phyloP scores from a whole-genome alignment of 1,284 basidiomycete species.

The Boletus chippewaensis region DNA sequence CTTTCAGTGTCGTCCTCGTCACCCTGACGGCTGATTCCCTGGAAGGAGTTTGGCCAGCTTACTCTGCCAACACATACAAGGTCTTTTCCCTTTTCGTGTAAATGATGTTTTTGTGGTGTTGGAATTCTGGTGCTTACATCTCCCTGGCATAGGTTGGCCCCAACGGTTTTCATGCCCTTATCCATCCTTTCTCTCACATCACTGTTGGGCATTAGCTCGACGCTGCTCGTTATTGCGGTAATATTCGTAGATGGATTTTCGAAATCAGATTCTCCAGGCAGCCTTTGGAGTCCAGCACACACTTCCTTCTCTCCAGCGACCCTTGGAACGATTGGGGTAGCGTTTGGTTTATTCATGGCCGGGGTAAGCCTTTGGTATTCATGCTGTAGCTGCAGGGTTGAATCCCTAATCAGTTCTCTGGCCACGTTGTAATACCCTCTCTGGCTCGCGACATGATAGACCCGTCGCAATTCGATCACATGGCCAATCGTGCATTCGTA shows the following conservation, averaged over 20 bases:
- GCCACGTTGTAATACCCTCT: slow-evolving; percentile 90
- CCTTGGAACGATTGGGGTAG: slow-evolving; percentile 59
- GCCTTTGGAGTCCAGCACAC: slow-evolving; percentile 66
- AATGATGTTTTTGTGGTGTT: slow-evolving; percentile 21
- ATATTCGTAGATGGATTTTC: slow-evolving; percentile 81
- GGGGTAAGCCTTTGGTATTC: slow-evolving; percentile 50
- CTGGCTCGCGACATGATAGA: slow-evolving; percentile 87
- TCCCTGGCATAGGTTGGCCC: slow-evolving; percentile 52
- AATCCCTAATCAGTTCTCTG: slow-evolving; percentile 59
- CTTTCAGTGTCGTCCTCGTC: slow-evolving; percentile 68
- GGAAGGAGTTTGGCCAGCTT: slow-evolving; percentile 59
- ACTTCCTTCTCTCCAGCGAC: slow-evolving; percentile 61
- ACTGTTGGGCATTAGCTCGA: slow-evolving; percentile 76
- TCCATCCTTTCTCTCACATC: slow-evolving; percentile 82
- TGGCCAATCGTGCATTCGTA: slow-evolving; percentile 83
- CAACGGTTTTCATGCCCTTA: slow-evolving; percentile 79
- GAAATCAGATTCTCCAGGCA: slow-evolving; percentile 77
- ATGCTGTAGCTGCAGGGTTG: background rate
- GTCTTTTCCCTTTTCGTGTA: slow-evolving; percentile 67
- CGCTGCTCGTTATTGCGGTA: slow-evolving; percentile 71
- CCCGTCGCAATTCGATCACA: slow-evolving; percentile 72
- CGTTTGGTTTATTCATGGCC: slow-evolving; percentile 92
- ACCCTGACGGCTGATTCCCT: slow-evolving; percentile 85
- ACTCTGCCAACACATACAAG: slow-evolving; percentile 72
- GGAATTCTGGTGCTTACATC: slow-evolving; percentile 1